Evolutionary conservation across 2,329 filamentous ascomycete species (phyloP).

Genomic region (Monosporascus sp.): DNA sequence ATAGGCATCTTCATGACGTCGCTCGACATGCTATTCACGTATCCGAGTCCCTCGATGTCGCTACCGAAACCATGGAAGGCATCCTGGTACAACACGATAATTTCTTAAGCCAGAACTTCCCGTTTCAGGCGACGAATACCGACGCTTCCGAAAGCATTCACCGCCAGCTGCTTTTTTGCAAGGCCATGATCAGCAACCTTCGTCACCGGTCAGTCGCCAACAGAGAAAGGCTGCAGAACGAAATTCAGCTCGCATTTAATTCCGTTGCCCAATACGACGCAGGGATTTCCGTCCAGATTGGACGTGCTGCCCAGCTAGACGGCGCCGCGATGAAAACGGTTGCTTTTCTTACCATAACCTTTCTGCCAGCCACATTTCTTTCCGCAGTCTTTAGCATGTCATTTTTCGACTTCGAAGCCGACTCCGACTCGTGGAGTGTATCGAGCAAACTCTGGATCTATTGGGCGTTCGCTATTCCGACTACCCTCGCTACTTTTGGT

Average conservation of each 20-base stretch:
- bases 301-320: constrained; percentile 35
- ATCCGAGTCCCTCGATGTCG: constrained; percentile 35
- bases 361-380: constrained; percentile 47
- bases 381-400: constrained; percentile 42
- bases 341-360: constrained; percentile 41
- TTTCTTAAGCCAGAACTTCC: constrained; percentile 6
- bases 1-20: constrained; percentile 33
- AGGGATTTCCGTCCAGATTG: constrained; percentile 32
- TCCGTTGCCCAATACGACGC: constrained; percentile 37
- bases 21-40: constrained; percentile 40
- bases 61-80: constrained; percentile 23
- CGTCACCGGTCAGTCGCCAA: constrained; percentile 32
- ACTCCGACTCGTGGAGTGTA: constrained; percentile 14
- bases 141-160: constrained; percentile 18
- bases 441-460: constrained; percentile 27
- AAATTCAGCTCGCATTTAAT: constrained; percentile 50
- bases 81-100: constrained; percentile 28
- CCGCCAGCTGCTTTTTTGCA: constrained; percentile 26
- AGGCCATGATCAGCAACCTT: constrained; percentile 30
- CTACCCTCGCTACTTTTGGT: constrained; percentile 11
- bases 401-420: constrained; percentile 32
- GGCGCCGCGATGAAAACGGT: constrained; percentile 48
- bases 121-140: background rate
- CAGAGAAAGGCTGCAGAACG: constrained; percentile 42
- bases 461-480: constrained; percentile 23